Evolutionary conservation across 1,284 basidiomycete genomes (phyloP).

Genomic region (Melampsora americana): DNA sequence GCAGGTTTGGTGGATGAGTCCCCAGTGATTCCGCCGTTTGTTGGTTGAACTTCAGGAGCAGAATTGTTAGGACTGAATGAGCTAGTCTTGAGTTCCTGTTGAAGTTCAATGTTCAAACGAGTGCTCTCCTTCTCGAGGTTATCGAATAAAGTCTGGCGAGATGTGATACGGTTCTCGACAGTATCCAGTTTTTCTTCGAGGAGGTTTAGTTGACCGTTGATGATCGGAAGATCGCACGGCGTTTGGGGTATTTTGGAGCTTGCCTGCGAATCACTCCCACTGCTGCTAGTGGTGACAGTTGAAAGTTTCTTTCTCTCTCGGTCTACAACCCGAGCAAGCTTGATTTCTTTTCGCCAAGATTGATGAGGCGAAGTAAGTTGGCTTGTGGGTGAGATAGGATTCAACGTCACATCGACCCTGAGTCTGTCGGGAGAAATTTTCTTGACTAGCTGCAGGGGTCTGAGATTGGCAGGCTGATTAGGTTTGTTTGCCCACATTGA

Average conservation of each 20-base stretch:
- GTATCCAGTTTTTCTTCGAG: conserved; percentile 30
- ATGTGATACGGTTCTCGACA: conserved; percentile 22
- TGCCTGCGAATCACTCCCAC: conserved; percentile 10
- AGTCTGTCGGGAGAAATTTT: not conserved
- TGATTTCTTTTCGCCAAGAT: conserved; percentile 33
- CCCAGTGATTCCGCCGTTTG: not conserved
- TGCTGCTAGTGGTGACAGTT: conserved; percentile 25
- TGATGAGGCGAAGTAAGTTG: not conserved
- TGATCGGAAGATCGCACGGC: conserved; percentile 11
- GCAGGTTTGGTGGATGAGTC: not conserved
- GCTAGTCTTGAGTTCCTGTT: conserved; percentile 11
- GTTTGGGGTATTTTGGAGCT: conserved; percentile 16
- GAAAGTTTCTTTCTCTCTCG: conserved; percentile 35
- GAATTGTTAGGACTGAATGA: not conserved
- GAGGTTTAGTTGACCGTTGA: conserved; percentile 11
- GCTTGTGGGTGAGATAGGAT: conserved; percentile 1
- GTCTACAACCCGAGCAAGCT: conserved; percentile 12
- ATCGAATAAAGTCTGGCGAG: conserved; percentile 23
- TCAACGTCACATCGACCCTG: not conserved
- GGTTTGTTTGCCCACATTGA: too few relatives aligned
- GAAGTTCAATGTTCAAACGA: conserved; percentile 20
- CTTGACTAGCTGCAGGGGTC: not conserved
- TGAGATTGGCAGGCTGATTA: not conserved
- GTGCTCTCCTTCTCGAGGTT: conserved; percentile 14
- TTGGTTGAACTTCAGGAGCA: not conserved